Percentiles rank a stretch among this genome's conserved stretches.
These are phyloP conservation scores for Lachnum nothofagi DNA, from an alignment of 2,329 filamentous ascomycete genomes.

Conservation along the genomic window DNA sequence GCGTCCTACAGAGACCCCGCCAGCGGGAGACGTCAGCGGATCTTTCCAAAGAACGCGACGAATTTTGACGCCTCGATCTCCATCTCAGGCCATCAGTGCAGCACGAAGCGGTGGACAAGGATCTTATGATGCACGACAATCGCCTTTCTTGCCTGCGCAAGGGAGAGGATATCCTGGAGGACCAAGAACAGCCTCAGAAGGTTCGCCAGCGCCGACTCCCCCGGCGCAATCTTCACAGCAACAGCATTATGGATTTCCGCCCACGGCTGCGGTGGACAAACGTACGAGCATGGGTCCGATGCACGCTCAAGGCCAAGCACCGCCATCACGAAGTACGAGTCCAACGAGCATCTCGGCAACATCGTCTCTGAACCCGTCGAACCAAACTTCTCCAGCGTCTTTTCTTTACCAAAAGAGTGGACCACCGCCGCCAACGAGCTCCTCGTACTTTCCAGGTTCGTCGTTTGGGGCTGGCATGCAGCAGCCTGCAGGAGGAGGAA, in stretches of 20 bases:
- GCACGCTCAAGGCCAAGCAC: slow-evolving; percentile 38
- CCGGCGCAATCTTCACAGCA: slow-evolving; percentile 21
- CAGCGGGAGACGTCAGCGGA: slow-evolving; percentile 21
- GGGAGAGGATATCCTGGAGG: slow-evolving; percentile 41
- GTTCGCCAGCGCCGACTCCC: slow-evolving; percentile 39
- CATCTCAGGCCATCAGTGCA: slow-evolving; percentile 51
- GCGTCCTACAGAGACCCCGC: slow-evolving; percentile 17
- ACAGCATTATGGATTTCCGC: slow-evolving; percentile 33
- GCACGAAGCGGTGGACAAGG: slow-evolving; percentile 40
- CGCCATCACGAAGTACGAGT: slow-evolving; percentile 37
- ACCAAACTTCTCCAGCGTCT: slow-evolving; percentile 35
- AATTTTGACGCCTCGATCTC: slow-evolving; percentile 33
- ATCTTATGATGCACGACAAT: slow-evolving; percentile 44
- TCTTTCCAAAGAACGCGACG: slow-evolving; percentile 26
- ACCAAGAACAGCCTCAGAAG: slow-evolving; percentile 37
- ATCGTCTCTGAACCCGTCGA: slow-evolving; percentile 42
- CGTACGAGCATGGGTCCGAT: slow-evolving; percentile 31
- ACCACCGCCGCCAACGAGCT: slow-evolving; percentile 18
- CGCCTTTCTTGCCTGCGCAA: slow-evolving; percentile 42
- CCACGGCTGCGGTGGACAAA: slow-evolving; percentile 36
- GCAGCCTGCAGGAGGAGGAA: slow-evolving; percentile 24
- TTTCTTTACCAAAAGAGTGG: slow-evolving; percentile 25
- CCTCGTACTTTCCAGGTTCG: slow-evolving; percentile 30
- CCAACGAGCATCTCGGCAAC: slow-evolving; percentile 44
- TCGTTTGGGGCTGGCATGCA: slow-evolving; percentile 26